Conservation (phyloP, 768 basidiomycete species). For the Lactarius vividus region DNA sequence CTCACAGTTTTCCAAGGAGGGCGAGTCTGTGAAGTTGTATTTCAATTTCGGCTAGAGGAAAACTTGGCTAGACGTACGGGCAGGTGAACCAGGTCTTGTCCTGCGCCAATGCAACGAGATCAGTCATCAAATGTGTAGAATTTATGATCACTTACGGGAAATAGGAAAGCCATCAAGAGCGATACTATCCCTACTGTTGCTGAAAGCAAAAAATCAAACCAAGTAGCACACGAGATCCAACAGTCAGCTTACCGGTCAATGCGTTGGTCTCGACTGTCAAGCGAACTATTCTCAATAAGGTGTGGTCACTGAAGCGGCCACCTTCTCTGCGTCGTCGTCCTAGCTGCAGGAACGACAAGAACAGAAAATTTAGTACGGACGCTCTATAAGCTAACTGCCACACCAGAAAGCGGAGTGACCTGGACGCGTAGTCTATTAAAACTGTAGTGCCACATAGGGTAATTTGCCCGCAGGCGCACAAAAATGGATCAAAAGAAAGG, state of each 20-base stretch:
- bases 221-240: not conserved
- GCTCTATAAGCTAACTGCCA: not conserved
- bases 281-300: not conserved
- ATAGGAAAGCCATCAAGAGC: not conserved
- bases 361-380: not conserved
- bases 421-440: no score
- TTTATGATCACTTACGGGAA: conserved; percentile 4
- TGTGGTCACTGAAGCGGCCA: not conserved
- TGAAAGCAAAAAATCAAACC: not conserved
- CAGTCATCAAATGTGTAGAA: not conserved
- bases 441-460: no score
- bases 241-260: conserved; percentile 7
- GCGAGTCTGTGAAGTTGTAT: not conserved
- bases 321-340: not conserved
- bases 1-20: conserved; percentile 17
- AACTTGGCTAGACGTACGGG: conserved; percentile 4
- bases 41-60: not conserved
- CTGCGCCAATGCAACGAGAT: not conserved
- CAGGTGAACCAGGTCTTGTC: conserved; percentile 12
- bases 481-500: no score
- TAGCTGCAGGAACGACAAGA: conserved; percentile 2
- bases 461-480: no score
- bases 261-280: conserved; percentile 15
- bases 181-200: not conserved
- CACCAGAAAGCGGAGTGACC: no score